Conservation (phyloP, 495 filamentous ascomycete genomes). For the Annulohypoxylon maeteangense region DNA sequence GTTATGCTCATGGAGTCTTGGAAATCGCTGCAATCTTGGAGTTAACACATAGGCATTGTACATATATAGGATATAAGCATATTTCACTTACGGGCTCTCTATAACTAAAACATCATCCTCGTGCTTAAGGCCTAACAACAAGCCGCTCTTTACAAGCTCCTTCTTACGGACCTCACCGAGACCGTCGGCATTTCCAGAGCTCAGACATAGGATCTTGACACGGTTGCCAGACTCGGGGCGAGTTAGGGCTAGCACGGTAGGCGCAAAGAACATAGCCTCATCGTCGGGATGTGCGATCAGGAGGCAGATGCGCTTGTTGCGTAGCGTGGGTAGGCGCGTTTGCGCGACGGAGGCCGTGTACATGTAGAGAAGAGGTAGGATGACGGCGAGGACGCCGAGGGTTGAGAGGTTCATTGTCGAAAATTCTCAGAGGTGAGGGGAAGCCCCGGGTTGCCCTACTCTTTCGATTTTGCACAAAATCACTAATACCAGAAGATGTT, state of each 20-base stretch:
- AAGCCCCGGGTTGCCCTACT: not conserved
- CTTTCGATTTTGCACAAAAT: not conserved
- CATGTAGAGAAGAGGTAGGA: conserved; percentile 69
- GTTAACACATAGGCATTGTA: not conserved
- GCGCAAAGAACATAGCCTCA: conserved; percentile 99
- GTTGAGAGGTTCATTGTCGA: not conserved
- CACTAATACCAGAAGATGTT: not conserved
- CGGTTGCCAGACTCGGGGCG: conserved; percentile 80
- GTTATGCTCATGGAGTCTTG: conserved; percentile 83
- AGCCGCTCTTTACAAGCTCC: conserved; percentile 82
- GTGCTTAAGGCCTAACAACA: conserved; percentile 75
- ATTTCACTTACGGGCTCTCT: conserved; percentile 68
- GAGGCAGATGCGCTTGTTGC: conserved; percentile 83
- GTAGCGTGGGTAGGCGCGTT: conserved; percentile 72
- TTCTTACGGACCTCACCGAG: conserved; percentile 82
- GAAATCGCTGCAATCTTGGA: conserved; percentile 65
- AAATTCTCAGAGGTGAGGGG: not conserved
- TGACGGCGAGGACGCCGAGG: conserved; percentile 61
- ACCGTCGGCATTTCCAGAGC: conserved; percentile 88
- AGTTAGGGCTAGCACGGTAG: conserved; percentile 83
- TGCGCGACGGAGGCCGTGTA: conserved; percentile 67
- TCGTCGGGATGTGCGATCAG: conserved; percentile 98
- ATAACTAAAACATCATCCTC: conserved; percentile 82
- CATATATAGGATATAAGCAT: not conserved
- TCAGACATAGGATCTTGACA: conserved; percentile 92